A percentile compares a stretch with the other conserved stretches of the same genome.
These are phyloP conservation scores for Boletus sp. DNA, from an alignment of 768 basidiomycete species.

Conservation along the genomic window DNA sequence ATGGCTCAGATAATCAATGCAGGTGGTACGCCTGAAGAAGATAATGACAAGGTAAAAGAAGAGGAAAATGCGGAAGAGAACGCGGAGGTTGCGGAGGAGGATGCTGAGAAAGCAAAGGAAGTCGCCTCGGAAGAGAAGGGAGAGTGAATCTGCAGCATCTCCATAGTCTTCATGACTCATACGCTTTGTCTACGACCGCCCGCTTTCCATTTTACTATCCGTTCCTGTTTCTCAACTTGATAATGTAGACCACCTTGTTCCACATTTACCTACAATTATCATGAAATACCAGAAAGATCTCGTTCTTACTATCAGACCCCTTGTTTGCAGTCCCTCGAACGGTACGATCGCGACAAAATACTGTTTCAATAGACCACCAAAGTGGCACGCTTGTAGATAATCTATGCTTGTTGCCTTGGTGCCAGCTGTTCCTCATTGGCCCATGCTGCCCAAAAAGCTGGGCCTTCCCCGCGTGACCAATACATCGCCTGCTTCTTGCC, in stretches of 20 bases:
- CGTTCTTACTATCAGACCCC: background rate
- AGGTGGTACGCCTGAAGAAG: slow-evolving; percentile 26
- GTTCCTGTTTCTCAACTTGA: slow-evolving; percentile 7
- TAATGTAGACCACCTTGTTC: slow-evolving; percentile 31
- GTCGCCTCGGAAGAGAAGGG: slow-evolving; percentile 32
- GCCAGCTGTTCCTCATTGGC: slow-evolving; percentile 54
- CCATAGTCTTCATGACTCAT: slow-evolving; percentile 5
- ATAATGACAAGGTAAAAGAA: slow-evolving; percentile 22
- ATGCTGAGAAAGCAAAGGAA: slow-evolving; percentile 36
- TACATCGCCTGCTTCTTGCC: slow-evolving; percentile 64
- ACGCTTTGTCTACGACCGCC: slow-evolving; percentile 5
- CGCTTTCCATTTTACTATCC: slow-evolving; percentile 11
- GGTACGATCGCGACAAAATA: background rate
- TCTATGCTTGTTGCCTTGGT: slow-evolving; percentile 14
- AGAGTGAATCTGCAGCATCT: slow-evolving; percentile 20
- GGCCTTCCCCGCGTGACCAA: slow-evolving; percentile 66
- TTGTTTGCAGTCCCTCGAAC: background rate
- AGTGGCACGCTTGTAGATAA: background rate
- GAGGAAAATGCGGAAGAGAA: slow-evolving; percentile 31
- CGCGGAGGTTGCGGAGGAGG: slow-evolving; percentile 23
- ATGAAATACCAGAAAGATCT: slow-evolving; percentile 26
- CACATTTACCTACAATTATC: slow-evolving; percentile 27
- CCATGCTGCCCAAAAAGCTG: slow-evolving; percentile 76
- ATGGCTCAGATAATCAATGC: slow-evolving; percentile 69
- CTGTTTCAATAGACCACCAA: background rate